A percentile compares a stretch with the other conserved stretches of the same genome.
Conservation (phyloP, 164 flowering plant species). For the Magnolia changhungtana region DNA sequence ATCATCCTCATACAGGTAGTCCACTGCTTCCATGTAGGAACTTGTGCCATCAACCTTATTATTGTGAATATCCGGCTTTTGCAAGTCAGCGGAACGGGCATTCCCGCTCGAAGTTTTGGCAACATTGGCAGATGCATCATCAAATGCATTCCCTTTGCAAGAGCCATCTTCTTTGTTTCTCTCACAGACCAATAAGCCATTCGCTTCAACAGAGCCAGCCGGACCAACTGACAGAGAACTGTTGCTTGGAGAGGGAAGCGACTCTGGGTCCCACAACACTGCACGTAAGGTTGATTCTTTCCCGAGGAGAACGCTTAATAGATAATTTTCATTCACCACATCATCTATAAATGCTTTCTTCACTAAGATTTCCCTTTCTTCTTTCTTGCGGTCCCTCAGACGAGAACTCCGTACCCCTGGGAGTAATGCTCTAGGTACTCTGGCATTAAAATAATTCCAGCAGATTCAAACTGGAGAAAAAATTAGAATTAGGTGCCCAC, state of each 20-base stretch:
- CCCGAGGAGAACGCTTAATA: slow-evolving; percentile 44
- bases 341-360: slow-evolving; percentile 88
- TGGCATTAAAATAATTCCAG: slow-evolving; percentile 42
- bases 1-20: slow-evolving; percentile 49
- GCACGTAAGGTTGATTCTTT: slow-evolving; percentile 41
- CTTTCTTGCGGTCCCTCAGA: slow-evolving; percentile 76
- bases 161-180: neutral
- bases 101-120: slow-evolving; percentile 20
- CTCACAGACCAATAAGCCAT: slow-evolving; percentile 11
- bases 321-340: slow-evolving; percentile 53
- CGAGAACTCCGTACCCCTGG: slow-evolving; percentile 92
- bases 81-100: slow-evolving; percentile 6
- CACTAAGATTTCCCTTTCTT: slow-evolving; percentile 77
- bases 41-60: slow-evolving; percentile 36
- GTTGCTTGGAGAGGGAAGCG: slow-evolving; percentile 45
- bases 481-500: slow-evolving; percentile 25
- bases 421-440: slow-evolving; percentile 81
- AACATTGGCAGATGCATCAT: slow-evolving; percentile 11
- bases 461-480: slow-evolving; percentile 27
- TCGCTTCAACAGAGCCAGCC: slow-evolving; percentile 9
- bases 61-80: slow-evolving; percentile 15
- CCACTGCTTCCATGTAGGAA: slow-evolving; percentile 36
- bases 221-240: slow-evolving; percentile 24
- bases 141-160: slow-evolving; percentile 10
- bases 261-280: slow-evolving; percentile 78